Percentiles rank a stretch among this genome's conserved stretches.
These are phyloP conservation scores for Sechiopsis laciniata DNA, from an alignment of 306 rosid species.

Conservation along the genomic window DNA sequence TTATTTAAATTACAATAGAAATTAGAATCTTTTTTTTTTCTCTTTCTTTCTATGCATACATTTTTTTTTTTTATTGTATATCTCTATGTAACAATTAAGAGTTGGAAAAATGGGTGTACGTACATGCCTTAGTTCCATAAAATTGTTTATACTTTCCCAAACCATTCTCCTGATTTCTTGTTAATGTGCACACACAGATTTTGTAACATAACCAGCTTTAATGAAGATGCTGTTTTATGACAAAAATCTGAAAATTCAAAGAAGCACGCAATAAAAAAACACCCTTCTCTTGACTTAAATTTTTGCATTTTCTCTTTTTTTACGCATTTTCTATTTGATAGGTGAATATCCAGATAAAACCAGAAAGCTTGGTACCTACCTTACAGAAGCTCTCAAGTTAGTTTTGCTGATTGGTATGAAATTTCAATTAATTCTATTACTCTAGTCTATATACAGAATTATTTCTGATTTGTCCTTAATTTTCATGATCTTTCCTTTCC, in stretches of 20 bases:
- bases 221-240: constrained; percentile 4
- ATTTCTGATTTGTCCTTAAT: constrained; percentile 15
- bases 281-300: not conserved
- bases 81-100: not conserved
- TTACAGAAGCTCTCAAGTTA: constrained; percentile 76
- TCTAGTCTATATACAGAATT: not conserved
- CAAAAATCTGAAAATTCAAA: not conserved
- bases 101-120: constrained; percentile 2
- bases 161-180: not conserved
- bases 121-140: not conserved
- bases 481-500: not conserved
- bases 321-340: constrained; percentile 29
- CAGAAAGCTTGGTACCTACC: constrained; percentile 53
- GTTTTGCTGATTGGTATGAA: constrained; percentile 79
- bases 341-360: constrained; percentile 60
- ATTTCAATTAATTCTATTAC: not conserved
- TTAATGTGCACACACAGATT: not conserved
- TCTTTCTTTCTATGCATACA: not conserved
- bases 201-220: not conserved
- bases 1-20: not conserved
- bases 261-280: not conserved
- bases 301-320: not conserved
- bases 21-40: not conserved
- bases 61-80: not conserved
- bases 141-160: not conserved